Percentiles rank a stretch among this genome's conserved stretches.
Evolutionary conservation across 257 asterid species (phyloP).

Genomic region (Solanum ahanhuiri): DNA sequence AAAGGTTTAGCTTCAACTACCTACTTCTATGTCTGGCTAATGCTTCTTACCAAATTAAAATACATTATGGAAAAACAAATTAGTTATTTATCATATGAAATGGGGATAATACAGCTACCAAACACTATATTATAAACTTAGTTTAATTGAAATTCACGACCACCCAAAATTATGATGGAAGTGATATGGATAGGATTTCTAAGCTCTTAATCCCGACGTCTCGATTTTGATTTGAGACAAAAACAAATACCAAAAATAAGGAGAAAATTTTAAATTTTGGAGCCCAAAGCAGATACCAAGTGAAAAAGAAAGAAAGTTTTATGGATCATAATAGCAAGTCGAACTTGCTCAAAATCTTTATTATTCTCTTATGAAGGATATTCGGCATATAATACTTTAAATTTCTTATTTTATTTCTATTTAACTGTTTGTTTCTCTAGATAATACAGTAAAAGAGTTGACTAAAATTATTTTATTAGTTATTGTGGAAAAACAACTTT

Average conservation of each 20-base stretch:
- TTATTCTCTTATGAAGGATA: background rate
- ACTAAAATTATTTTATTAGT: background rate
- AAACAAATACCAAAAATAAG: background rate
- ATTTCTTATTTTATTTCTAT: background rate
- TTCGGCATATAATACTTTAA: background rate
- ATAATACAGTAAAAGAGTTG: background rate
- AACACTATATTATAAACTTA: background rate
- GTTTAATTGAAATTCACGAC: background rate
- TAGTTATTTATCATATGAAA: background rate
- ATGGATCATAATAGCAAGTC: background rate
- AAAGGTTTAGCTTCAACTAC: background rate
- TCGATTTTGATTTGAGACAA: background rate
- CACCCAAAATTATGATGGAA: background rate
- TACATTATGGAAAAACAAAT: background rate
- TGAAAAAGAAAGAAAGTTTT: too few relatives aligned
- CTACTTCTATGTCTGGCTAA: background rate
- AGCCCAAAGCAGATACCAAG: background rate
- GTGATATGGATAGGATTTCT: background rate
- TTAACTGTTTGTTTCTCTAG: background rate
- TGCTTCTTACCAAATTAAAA: background rate
- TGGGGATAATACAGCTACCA: background rate
- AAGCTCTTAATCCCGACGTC: accelerated
- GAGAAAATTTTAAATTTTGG: background rate
- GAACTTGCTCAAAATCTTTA: background rate
- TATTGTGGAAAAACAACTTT: background rate